These are phyloP conservation scores for Nemania sp. DNA, from an alignment of 2,329 filamentous ascomycete genomes.

Conservation along the genomic window DNA sequence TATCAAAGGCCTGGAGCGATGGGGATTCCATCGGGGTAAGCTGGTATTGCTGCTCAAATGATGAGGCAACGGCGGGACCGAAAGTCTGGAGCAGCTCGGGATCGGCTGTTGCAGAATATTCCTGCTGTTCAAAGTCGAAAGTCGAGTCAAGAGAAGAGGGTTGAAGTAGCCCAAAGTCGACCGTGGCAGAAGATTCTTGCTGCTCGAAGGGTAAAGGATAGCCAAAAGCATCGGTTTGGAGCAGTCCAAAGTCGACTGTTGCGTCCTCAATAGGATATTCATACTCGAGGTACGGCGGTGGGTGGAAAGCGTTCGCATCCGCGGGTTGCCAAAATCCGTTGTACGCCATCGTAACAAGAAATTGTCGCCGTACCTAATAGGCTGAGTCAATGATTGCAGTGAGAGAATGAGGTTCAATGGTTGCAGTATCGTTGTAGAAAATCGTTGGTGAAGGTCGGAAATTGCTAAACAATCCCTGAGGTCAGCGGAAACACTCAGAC, in stretches of 20 bases:
- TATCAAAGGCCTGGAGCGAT: background rate
- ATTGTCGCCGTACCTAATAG: background rate
- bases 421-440: background rate
- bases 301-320: background rate
- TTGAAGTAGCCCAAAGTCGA: slow-evolving; percentile 9
- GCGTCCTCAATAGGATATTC: background rate
- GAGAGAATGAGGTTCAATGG: background rate
- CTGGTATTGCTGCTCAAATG: background rate
- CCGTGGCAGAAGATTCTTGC: background rate
- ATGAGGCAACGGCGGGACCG: background rate
- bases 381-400: background rate
- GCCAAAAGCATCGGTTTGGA: background rate
- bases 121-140: too few relatives aligned
- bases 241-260: background rate
- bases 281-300: too few relatives aligned
- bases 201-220: too few relatives aligned
- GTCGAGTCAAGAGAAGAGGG: too few relatives aligned
- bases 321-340: background rate
- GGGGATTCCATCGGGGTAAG: too few relatives aligned
- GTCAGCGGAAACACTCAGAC: background rate
- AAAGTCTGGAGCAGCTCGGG: background rate
- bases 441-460: background rate
- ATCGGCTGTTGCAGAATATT: background rate
- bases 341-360: background rate
- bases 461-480: too few relatives aligned